These are phyloP conservation scores for Thermoascus crustaceus DNA, from an alignment of 2,329 filamentous ascomycete species.

Conservation along the genomic window DNA sequence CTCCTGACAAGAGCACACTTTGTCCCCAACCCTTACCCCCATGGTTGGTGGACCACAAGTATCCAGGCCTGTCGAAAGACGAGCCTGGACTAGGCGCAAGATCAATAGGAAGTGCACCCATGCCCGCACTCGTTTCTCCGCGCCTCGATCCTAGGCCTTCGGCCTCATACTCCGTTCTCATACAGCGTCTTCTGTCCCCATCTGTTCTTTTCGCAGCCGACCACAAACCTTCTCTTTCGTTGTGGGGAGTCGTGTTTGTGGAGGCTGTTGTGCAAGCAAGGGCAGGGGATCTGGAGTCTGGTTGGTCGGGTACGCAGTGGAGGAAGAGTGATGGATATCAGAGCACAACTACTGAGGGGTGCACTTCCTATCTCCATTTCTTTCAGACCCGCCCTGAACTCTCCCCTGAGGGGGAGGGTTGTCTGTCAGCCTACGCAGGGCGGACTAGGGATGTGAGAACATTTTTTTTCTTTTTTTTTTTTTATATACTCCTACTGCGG, in stretches of 20 bases:
- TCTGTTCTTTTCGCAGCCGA: constrained; percentile 12
- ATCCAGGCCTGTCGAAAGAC: constrained; percentile 17
- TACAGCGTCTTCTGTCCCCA: constrained; percentile 7
- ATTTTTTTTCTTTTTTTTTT: constrained; percentile 23
- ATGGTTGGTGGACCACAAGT: constrained; percentile 48
- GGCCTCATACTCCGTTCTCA: no score
- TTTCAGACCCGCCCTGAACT: constrained; percentile 46
- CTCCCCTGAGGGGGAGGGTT: constrained; percentile 4
- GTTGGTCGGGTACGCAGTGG: constrained; percentile 5
- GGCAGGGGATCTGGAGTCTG: constrained; percentile 13
- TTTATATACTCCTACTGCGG: no score
- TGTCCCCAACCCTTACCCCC: constrained; percentile 39
- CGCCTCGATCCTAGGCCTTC: not conserved
- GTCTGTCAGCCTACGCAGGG: constrained; percentile 41
- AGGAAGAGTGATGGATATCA: not conserved
- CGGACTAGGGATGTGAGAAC: constrained; percentile 52
- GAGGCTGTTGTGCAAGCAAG: not conserved
- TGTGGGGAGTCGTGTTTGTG: not conserved
- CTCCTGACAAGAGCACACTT: constrained; percentile 43
- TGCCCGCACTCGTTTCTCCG: constrained; percentile 5
- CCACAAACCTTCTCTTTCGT: not conserved
- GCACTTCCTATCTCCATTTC: constrained; percentile 37
- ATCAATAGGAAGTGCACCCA: constrained; percentile 29
- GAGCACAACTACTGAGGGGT: constrained; percentile 10
- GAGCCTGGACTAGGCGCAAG: constrained; percentile 38